Percentiles rank a stretch among this genome's conserved stretches.
These are phyloP conservation scores for Pseudocercospora fuligena DNA, from an alignment of 2,329 filamentous ascomycete species.

Conservation along the genomic window DNA sequence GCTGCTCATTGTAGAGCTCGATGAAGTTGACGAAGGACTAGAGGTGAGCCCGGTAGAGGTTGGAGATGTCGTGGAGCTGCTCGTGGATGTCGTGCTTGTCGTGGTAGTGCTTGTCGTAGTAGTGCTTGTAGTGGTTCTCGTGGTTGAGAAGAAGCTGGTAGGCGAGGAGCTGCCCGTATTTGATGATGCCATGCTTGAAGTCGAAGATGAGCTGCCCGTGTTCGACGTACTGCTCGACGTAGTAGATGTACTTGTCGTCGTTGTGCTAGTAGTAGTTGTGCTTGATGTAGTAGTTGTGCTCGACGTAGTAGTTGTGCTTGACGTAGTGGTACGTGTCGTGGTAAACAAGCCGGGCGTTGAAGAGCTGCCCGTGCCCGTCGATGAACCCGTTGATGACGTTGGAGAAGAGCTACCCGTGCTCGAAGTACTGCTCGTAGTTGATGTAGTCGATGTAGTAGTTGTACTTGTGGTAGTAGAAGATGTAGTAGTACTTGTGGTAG, in stretches of 20 bases:
- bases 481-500: neutral
- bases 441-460: neutral
- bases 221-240: too few relatives aligned
- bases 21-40: conserved; percentile 1
- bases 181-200: too few relatives aligned
- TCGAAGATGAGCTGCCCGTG: too few relatives aligned
- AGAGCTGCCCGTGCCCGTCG: neutral
- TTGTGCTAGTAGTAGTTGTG: neutral
- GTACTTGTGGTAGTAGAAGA: neutral
- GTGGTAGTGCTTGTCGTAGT: too few relatives aligned
- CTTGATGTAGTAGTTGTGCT: conserved; percentile 1
- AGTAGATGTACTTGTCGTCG: neutral
- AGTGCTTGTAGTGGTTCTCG: neutral
- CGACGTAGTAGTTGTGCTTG: neutral
- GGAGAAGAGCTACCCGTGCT: neutral
- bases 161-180: too few relatives aligned
- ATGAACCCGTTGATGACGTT: neutral
- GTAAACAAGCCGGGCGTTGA: neutral
- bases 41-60: neutral
- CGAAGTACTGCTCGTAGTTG: neutral
- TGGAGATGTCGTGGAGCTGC: neutral
- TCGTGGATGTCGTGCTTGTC: neutral
- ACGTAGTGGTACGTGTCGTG: neutral
- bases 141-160: too few relatives aligned
- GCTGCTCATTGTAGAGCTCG: conserved; percentile 2